Percentiles rank a stretch among this genome's conserved stretches.
Evolutionary conservation across 768 basidiomycete genomes (phyloP).

Genomic region (Phanerochaete carnosa): DNA sequence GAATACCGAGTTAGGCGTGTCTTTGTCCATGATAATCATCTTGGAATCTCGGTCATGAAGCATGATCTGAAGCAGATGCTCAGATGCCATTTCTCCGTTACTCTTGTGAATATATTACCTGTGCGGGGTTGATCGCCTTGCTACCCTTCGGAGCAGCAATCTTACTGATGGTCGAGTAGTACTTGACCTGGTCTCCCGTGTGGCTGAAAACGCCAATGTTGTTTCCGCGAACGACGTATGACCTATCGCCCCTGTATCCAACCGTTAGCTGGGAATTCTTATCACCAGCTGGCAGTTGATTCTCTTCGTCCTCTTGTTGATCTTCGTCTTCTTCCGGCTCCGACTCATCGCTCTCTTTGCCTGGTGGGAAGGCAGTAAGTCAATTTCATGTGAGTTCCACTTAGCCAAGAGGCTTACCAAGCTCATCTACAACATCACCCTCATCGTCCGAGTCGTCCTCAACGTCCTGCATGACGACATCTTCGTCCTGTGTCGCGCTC

Average conservation of each 20-base stretch:
- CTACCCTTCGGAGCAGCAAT: conserved; percentile 71
- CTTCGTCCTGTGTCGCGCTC: conserved; percentile 62
- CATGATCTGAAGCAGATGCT: conserved; percentile 65
- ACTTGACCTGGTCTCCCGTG: conserved; percentile 69
- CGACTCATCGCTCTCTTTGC: conserved; percentile 25
- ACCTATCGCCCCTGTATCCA: conserved; percentile 93
- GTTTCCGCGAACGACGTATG: conserved; percentile 89
- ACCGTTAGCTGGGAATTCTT: conserved; percentile 88
- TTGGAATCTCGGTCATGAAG: conserved; percentile 94
- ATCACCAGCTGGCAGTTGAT: conserved; percentile 48
- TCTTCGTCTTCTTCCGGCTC: conserved; percentile 41
- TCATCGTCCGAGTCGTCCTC: conserved; percentile 75
- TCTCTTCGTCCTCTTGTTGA: conserved; percentile 37
- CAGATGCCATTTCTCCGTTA: too few species aligned
- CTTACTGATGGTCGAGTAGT: conserved; percentile 83
- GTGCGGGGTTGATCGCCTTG: conserved; percentile 78
- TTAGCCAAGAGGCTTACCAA: conserved; percentile 41
- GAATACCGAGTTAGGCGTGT: conserved; percentile 78
- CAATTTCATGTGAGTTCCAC: neutral
- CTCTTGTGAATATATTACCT: conserved; percentile 51
- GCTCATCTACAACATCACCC: conserved; percentile 67
- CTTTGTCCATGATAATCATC: conserved; percentile 89
- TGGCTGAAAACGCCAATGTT: conserved; percentile 91
- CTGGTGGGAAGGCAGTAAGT: conserved; percentile 2
- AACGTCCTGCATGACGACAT: conserved; percentile 84